Conservation (phyloP, 441 rosid species). For the Euphorbia schlechtendalii region DNA sequence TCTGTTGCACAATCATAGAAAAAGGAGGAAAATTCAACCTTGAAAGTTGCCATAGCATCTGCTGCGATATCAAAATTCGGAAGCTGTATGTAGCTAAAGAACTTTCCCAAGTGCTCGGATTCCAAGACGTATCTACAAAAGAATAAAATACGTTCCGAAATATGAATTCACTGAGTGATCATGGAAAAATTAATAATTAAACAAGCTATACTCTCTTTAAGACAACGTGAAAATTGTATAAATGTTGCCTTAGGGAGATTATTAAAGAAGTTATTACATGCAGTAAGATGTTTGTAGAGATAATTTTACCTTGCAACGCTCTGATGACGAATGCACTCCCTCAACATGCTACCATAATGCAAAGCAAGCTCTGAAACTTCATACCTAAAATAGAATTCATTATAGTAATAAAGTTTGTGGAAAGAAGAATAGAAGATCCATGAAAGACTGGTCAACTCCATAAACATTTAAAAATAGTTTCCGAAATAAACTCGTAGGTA, state of each 20-base stretch:
- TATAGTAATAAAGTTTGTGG: neutral
- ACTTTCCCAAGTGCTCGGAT: conserved; percentile 69
- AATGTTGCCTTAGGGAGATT: neutral
- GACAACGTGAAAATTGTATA: neutral
- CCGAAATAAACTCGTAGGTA: neutral
- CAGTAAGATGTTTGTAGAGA: neutral
- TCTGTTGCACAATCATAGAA: neutral
- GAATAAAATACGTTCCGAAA: neutral
- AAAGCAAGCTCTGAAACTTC: conserved; percentile 82
- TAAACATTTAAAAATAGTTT: neutral
- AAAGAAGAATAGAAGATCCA: neutral
- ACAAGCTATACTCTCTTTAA: neutral
- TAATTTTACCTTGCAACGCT: conserved; percentile 60
- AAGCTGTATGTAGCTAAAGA: conserved; percentile 80
- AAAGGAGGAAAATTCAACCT: conserved; percentile 41
- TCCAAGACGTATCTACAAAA: conserved; percentile 71
- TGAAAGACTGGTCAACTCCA: neutral
- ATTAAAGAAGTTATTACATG: neutral
- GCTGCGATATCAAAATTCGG: conserved; percentile 96
- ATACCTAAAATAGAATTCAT: conserved; percentile 43
- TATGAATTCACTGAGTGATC: conserved; percentile 2
- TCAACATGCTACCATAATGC: conserved; percentile 92
- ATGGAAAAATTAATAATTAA: neutral
- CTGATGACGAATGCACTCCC: conserved; percentile 98
- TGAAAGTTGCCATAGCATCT: conserved; percentile 97